Percentiles rank a stretch among this genome's conserved stretches.
Conservation (phyloP, 2,329 filamentous ascomycete species). For the Fusarium buxicola region DNA sequence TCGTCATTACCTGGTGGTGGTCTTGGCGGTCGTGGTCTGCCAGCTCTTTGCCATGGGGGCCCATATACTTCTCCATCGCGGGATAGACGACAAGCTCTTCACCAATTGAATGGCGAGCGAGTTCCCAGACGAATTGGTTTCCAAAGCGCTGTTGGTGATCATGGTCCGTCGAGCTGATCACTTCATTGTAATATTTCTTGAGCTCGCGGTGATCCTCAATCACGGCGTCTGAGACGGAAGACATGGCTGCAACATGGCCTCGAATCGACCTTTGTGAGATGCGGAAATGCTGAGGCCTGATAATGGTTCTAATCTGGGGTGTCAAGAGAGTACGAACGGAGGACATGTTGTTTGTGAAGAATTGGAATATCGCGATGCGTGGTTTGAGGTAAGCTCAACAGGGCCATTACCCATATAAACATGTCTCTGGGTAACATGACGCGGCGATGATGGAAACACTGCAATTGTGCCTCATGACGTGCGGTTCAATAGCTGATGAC, state of each 20-base stretch:
- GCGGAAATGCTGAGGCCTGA: slow-evolving; percentile 1
- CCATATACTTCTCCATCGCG: slow-evolving; percentile 61
- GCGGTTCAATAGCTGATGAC: not conserved
- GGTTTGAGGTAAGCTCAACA: too few relatives aligned
- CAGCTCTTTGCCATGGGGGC: slow-evolving; percentile 54
- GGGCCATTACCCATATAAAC: not conserved
- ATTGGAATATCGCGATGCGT: not conserved
- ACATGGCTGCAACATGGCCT: slow-evolving; percentile 9
- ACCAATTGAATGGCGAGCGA: slow-evolving; percentile 60
- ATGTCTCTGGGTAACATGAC: not conserved
- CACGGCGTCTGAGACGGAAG: slow-evolving; percentile 40
- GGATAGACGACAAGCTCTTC: slow-evolving; percentile 66
- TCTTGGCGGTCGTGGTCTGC: slow-evolving; percentile 61
- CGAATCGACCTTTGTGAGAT: not conserved
- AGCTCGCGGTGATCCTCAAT: slow-evolving; percentile 48
- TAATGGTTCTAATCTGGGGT: not conserved
- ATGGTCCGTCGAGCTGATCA: slow-evolving; percentile 50
- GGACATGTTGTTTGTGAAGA: slow-evolving; percentile 3
- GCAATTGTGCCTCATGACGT: not conserved
- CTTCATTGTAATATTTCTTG: slow-evolving; percentile 55
- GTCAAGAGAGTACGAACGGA: not conserved
- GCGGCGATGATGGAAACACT: not conserved
- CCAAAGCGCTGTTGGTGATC: slow-evolving; percentile 56
- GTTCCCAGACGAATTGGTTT: slow-evolving; percentile 62
- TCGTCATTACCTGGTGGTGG: slow-evolving; percentile 55